These are phyloP conservation scores for Boletus mariae DNA, from an alignment of 1,284 basidiomycete species.

Conservation along the genomic window DNA sequence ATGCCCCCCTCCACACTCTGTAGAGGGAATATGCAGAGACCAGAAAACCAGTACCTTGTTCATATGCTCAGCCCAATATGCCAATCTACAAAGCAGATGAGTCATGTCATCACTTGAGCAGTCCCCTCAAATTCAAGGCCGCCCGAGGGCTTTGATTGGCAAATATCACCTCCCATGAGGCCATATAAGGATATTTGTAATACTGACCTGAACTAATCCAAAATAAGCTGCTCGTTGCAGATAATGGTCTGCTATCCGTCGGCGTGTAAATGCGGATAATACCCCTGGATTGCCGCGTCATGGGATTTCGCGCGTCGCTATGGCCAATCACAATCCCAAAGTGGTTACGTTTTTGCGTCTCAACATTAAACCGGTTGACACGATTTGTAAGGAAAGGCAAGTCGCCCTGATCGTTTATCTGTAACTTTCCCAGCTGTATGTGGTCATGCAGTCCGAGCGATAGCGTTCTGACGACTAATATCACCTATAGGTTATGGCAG, in stretches of 20 bases:
- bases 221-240: neutral
- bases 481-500: neutral
- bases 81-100: neutral
- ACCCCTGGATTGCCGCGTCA: neutral
- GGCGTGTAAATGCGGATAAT: constrained; percentile 7
- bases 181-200: neutral
- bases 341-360: neutral
- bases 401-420: neutral
- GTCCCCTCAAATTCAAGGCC: neutral
- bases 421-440: neutral
- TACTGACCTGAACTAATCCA: neutral
- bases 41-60: neutral
- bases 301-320: neutral
- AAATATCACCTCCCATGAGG: neutral
- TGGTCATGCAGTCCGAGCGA: neutral
- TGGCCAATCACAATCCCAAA: neutral
- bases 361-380: neutral
- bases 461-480: neutral
- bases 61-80: constrained; percentile 9
- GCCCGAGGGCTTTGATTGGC: neutral
- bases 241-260: neutral
- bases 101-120: neutral
- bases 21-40: constrained; percentile 7
- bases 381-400: neutral
- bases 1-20: constrained; percentile 8